Percentiles rank a stretch among this genome's conserved stretches.
phyloP scores from a whole-genome alignment of 495 filamentous ascomycete species.

The Penicillium daleae region DNA sequence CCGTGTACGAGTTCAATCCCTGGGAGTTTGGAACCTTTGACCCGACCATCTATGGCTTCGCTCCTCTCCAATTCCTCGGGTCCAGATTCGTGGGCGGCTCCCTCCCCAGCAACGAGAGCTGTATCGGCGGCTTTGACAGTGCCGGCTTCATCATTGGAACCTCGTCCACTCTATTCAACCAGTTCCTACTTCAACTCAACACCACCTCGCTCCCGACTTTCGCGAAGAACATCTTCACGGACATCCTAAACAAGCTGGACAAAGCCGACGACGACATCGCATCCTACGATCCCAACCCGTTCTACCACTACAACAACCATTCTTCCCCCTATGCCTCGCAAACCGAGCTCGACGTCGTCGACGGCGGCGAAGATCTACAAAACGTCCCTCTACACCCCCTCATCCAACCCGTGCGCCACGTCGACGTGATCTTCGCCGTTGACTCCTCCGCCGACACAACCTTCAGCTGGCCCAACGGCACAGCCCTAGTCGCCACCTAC shows the following conservation, averaged over 20 bases:
- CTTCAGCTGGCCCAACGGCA: conserved; percentile 84
- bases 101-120: conserved; percentile 61
- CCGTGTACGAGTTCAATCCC: conserved; percentile 85
- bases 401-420: conserved; percentile 73
- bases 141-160: conserved; percentile 88
- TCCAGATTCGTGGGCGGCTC: conserved; percentile 74
- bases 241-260: conserved; percentile 59
- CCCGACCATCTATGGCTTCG: conserved; percentile 79
- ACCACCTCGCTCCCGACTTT: conserved; percentile 56
- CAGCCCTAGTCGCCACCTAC: conserved; percentile 81
- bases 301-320: conserved; percentile 67
- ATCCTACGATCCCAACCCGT: conserved; percentile 82
- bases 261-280: conserved; percentile 75
- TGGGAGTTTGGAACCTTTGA: conserved; percentile 87
- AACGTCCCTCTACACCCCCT: conserved; percentile 88
- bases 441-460: conserved; percentile 83
- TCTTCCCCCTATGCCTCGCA: conserved; percentile 62
- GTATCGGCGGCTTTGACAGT: conserved; percentile 83
- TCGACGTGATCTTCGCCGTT: conserved; percentile 92
- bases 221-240: conserved; percentile 52
- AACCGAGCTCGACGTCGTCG: conserved; percentile 71
- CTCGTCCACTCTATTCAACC: conserved; percentile 89
- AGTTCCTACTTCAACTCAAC: conserved; percentile 64
- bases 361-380: conserved; percentile 85
- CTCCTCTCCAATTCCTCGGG: conserved; percentile 72